phyloP scores from a whole-genome alignment of 108 stramenopile genomes.

The Fistulifera pelliculosa region DNA sequence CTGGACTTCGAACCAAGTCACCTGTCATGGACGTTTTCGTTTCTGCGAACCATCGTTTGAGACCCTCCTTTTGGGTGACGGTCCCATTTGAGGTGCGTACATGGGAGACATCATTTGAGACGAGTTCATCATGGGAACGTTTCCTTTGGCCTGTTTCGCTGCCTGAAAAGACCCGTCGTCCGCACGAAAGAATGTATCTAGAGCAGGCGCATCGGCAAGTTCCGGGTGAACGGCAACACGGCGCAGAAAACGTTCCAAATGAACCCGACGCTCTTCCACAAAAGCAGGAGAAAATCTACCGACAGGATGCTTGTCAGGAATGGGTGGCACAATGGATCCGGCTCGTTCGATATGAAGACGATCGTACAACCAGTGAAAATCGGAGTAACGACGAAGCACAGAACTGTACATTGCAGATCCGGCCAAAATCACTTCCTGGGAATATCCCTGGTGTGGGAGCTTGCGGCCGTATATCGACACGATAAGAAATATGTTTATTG shows the following conservation, averaged over 20 bases:
- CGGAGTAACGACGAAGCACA: constrained; percentile 90
- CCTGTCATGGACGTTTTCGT: constrained; percentile 74
- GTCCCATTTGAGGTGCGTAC: constrained; percentile 3
- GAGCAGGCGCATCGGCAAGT: constrained; percentile 58
- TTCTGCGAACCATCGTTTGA: constrained; percentile 86
- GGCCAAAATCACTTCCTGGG: constrained; percentile 29
- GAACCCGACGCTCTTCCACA: constrained; percentile 75
- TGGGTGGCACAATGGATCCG: constrained; percentile 91
- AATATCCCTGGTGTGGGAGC: constrained; percentile 13
- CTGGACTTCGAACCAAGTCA: constrained; percentile 73
- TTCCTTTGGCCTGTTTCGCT: constrained; percentile 55
- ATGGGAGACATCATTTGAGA: constrained; percentile 8
- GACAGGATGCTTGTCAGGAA: constrained; percentile 95
- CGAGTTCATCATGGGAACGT: constrained; percentile 11
- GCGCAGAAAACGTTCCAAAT: constrained; percentile 82
- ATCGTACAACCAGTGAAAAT: constrained; percentile 94
- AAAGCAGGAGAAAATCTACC: constrained; percentile 84
- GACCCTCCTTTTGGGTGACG: constrained; percentile 49
- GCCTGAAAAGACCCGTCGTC: constrained; percentile 82
- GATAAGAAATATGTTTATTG: constrained; percentile 86
- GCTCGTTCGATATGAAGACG: constrained; percentile 79
- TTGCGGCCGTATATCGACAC: constrained; percentile 78
- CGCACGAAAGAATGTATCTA: constrained; percentile 86
- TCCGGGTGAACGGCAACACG: constrained; percentile 87
- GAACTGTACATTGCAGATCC: constrained; percentile 44